These are phyloP conservation scores for Ascomycota sp. DNA, from an alignment of 2,329 filamentous ascomycete species.

Conservation along the genomic window DNA sequence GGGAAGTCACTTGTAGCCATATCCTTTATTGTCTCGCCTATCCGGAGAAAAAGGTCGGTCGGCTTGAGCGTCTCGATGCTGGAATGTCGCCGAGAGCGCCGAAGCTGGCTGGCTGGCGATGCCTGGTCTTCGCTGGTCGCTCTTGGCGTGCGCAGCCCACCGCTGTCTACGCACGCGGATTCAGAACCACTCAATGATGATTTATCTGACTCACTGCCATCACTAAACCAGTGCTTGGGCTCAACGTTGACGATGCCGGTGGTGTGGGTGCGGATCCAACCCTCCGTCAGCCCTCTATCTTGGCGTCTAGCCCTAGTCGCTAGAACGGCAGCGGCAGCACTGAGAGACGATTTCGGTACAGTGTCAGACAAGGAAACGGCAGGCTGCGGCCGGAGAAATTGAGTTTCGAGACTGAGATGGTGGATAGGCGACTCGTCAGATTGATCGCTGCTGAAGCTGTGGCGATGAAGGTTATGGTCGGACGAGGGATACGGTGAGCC, in stretches of 20 bases:
- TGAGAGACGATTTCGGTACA: constrained; percentile 15
- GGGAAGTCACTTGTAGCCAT: constrained; percentile 12
- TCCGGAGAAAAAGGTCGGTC: constrained; percentile 8
- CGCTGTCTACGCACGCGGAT: constrained; percentile 30
- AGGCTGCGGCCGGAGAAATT: constrained; percentile 37
- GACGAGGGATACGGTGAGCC: constrained; percentile 70
- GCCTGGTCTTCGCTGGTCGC: constrained; percentile 10
- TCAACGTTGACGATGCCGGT: constrained; percentile 49
- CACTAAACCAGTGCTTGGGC: constrained; percentile 65
- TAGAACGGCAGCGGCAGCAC: constrained; percentile 39
- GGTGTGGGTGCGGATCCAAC: constrained; percentile 76
- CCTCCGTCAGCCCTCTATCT: constrained; percentile 48
- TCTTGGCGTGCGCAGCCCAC: constrained; percentile 26
- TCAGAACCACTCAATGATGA: constrained; percentile 53
- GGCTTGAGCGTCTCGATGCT: constrained; percentile 35
- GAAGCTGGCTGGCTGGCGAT: constrained; percentile 9
- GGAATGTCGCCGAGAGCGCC: constrained; percentile 25
- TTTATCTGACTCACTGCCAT: constrained; percentile 49
- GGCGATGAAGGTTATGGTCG: constrained; percentile 27
- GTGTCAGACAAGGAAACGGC: constrained; percentile 14
- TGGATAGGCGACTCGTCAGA: constrained; percentile 42
- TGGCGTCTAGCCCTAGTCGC: constrained; percentile 41
- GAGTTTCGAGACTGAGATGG: constrained; percentile 39
- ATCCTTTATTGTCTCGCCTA: constrained; percentile 10
- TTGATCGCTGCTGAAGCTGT: constrained; percentile 35